These are phyloP conservation scores for Begonia loranthoides DNA, from an alignment of 306 rosid genomes.

Conservation along the genomic window DNA sequence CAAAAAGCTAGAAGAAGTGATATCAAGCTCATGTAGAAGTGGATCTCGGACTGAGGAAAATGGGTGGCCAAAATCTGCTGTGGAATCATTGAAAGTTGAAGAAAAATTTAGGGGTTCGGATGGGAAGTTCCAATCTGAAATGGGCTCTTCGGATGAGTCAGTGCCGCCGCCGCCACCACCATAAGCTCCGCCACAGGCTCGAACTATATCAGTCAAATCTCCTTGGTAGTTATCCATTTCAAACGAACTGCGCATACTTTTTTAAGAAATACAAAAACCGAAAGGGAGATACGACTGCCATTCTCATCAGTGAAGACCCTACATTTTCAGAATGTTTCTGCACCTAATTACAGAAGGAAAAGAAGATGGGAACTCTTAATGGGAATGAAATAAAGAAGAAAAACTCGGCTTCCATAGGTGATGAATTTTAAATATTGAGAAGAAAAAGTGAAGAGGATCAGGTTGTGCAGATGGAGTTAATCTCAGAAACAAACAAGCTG, in stretches of 20 bases:
- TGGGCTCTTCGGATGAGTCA: neutral
- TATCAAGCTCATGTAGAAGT: conserved; percentile 31
- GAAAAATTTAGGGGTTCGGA: conserved; percentile 24
- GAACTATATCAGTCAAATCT: conserved; percentile 69
- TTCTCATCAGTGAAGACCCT: neutral
- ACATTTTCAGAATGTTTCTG: neutral
- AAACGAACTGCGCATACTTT: conserved; percentile 44
- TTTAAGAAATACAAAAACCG: neutral
- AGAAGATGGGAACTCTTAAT: too few species aligned
- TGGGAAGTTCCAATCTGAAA: neutral
- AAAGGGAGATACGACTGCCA: conserved; percentile 3
- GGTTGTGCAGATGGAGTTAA: conserved; percentile 1
- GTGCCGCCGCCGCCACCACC: conserved; percentile 10
- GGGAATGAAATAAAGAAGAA: too few species aligned
- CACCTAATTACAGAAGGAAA: too few species aligned
- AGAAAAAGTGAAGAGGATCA: too few species aligned
- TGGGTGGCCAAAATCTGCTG: conserved; percentile 53
- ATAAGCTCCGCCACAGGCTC: conserved; percentile 21
- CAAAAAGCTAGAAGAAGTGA: neutral
- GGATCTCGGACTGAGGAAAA: conserved; percentile 66
- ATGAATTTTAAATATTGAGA: neutral
- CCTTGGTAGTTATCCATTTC: conserved; percentile 73
- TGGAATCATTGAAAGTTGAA: conserved; percentile 10
- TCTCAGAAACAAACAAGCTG: neutral
- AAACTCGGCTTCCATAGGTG: too few species aligned